These are phyloP conservation scores for Scalesia atractyloides DNA, from an alignment of 129 eudicot genomes.

Conservation along the genomic window DNA sequence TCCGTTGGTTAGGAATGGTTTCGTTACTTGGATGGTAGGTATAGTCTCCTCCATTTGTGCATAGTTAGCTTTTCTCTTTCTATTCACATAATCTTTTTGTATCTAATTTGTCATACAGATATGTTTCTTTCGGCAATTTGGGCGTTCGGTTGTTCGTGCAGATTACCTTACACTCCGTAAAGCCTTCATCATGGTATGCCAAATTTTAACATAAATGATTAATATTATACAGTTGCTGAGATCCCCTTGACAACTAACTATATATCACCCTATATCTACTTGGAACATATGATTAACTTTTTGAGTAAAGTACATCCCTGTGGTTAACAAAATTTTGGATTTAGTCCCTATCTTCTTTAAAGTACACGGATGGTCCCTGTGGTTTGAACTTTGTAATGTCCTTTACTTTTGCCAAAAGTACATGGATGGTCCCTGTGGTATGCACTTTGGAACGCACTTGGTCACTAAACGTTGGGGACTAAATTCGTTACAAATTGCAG, in stretches of 20 bases:
- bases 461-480: no score
- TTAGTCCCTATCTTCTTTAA: no score
- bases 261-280: constrained; percentile 2
- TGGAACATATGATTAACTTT: background rate
- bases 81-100: background rate
- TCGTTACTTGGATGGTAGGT: constrained; percentile 80
- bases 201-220: background rate
- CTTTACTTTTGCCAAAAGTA: no score
- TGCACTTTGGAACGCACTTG: no score
- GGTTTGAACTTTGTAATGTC: no score
- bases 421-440: no score
- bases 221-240: background rate
- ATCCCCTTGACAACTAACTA: background rate
- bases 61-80: constrained; percentile 1
- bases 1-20: constrained; percentile 55
- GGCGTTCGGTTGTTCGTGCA: constrained; percentile 84
- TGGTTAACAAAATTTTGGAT: no score
- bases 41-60: background rate
- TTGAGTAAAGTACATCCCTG: background rate
- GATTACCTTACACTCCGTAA: constrained; percentile 97
- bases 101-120: constrained; percentile 45
- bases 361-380: no score
- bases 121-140: constrained; percentile 94
- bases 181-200: constrained; percentile 82
- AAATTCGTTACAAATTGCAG: no score